A percentile compares a stretch with the other conserved stretches of the same genome.
These are phyloP conservation scores for Colletotrichum euphorbiae DNA, from an alignment of 2,329 filamentous ascomycete genomes.

Conservation along the genomic window DNA sequence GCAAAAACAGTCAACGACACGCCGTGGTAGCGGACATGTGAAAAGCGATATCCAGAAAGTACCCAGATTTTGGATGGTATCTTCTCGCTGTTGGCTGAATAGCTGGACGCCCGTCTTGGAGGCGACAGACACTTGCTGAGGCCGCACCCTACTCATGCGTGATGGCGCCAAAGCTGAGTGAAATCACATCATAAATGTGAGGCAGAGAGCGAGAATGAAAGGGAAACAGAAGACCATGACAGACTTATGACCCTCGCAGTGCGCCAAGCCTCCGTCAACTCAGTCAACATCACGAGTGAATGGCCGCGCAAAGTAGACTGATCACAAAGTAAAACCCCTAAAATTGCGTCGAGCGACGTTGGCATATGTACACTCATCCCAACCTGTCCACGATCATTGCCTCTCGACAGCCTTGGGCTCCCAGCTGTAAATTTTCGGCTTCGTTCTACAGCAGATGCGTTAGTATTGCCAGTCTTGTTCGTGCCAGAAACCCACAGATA, in stretches of 20 bases:
- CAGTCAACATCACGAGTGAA: not conserved
- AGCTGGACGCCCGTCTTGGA: too few relatives aligned
- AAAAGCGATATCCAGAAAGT: too few relatives aligned
- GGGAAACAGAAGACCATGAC: too few relatives aligned
- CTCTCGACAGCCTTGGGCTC: constrained; percentile 53
- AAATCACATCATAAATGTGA: too few relatives aligned
- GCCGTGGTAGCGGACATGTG: too few relatives aligned
- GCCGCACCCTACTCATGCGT: too few relatives aligned
- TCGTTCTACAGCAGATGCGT: constrained; percentile 53
- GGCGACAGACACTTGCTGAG: too few relatives aligned
- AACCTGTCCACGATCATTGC: constrained; percentile 36
- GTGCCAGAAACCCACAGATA: constrained; percentile 44
- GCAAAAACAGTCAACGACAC: too few relatives aligned
- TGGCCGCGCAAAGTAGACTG: not conserved
- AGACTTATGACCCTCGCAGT: not conserved
- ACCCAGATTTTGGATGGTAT: too few relatives aligned
- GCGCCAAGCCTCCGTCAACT: not conserved
- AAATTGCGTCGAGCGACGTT: constrained; percentile 34
- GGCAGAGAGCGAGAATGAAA: too few relatives aligned
- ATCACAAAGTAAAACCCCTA: constrained; percentile 28
- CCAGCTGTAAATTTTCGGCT: constrained; percentile 67
- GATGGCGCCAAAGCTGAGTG: too few relatives aligned
- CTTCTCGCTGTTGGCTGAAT: too few relatives aligned
- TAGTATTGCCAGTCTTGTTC: not conserved
- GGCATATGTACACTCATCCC: constrained; percentile 34